Evolutionary conservation across 352 stramenopile species (phyloP).

Genomic region (Globisporangium echinulatum): DNA sequence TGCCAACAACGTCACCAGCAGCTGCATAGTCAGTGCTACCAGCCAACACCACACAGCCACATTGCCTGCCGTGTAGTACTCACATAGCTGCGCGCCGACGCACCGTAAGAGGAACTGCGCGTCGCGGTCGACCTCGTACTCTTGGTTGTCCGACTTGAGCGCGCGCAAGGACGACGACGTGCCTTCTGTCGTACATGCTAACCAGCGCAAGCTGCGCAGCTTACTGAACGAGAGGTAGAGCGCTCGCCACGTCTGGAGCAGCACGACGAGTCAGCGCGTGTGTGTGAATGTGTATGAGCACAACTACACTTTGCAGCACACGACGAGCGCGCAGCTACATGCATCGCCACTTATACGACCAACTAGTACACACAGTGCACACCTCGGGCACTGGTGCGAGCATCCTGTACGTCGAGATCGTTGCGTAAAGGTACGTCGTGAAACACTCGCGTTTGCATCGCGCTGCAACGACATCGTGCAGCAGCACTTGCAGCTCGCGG

Average conservation of each 20-base stretch:
- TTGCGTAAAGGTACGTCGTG: slow-evolving; percentile 44
- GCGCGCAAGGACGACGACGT: slow-evolving; percentile 45
- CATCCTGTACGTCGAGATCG: slow-evolving; percentile 61
- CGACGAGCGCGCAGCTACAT: background rate
- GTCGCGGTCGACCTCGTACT: slow-evolving; percentile 43
- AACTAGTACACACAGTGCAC: too few relatives aligned
- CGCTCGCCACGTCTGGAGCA: slow-evolving; percentile 38
- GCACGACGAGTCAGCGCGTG: slow-evolving; percentile 1
- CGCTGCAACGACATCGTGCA: slow-evolving; percentile 15
- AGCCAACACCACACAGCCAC: too few relatives aligned
- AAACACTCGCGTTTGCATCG: slow-evolving; percentile 70
- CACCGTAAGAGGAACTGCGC: slow-evolving; percentile 39
- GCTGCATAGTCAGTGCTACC: too few relatives aligned
- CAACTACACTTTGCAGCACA: background rate
- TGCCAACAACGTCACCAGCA: too few relatives aligned
- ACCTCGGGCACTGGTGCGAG: slow-evolving; percentile 42
- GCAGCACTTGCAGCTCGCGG: slow-evolving; percentile 5
- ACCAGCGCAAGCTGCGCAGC: slow-evolving; percentile 34
- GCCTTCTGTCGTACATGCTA: slow-evolving; percentile 28
- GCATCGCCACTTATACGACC: too few relatives aligned
- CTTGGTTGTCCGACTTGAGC: slow-evolving; percentile 64
- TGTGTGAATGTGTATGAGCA: background rate
- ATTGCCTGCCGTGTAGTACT: background rate
- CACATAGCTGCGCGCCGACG: background rate
- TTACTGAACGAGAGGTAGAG: slow-evolving; percentile 49